Base-by-base conservation (phyloP, 805 yeast genomes). In the Phaffomyces antillensis region DNA sequence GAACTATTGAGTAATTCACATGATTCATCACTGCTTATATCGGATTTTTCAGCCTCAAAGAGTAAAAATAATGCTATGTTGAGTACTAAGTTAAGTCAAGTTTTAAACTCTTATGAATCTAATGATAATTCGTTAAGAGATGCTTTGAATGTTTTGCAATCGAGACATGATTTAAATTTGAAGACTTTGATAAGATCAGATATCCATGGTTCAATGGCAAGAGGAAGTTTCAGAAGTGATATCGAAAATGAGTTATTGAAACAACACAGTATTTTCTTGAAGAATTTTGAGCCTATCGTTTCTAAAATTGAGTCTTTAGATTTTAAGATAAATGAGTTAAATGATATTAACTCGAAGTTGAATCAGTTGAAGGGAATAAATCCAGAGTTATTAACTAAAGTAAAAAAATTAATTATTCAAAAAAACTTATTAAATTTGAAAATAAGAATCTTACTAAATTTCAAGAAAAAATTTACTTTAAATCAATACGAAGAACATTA, bases 401-500 rank as follows among this genome's bases (percentile, higher is more conserved):
- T 62, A 20, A 53, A 56, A 15, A 28, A 41, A 7, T 50, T 59
- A 12, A 48, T 53, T 11, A 42, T 37, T 4, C 42, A 55, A 40
- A 59, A 55, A 41, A 54, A 52, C 13, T 34, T 51, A 15, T 18
- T 58, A 3, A 35, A 44, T 6, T 51, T 82, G 40, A 78, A 82
- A 53, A 80, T 76, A 55, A 61, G 68, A 33, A 55, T 86, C 1
- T 61, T 86, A 36, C 53, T 62, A 0, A 70, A 73, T 26, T 76
- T 84, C 52, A 78, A 80, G 49, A 69, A 72, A 5, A 75, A 76
- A 45, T 87, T 85, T 57, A 77, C 90, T 0, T 61, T 91, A 37
- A 75, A 74, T 37, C 90, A 82, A 48, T 75, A 77, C 45, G 97
- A 91, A 52, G 81, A 79, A 38, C 83, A 76, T 53, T 62, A 75